Percentiles rank a stretch among this genome's conserved stretches.
phyloP scores from a whole-genome alignment of 2,329 filamentous ascomycete genomes.

The Nectriaceae sp. region DNA sequence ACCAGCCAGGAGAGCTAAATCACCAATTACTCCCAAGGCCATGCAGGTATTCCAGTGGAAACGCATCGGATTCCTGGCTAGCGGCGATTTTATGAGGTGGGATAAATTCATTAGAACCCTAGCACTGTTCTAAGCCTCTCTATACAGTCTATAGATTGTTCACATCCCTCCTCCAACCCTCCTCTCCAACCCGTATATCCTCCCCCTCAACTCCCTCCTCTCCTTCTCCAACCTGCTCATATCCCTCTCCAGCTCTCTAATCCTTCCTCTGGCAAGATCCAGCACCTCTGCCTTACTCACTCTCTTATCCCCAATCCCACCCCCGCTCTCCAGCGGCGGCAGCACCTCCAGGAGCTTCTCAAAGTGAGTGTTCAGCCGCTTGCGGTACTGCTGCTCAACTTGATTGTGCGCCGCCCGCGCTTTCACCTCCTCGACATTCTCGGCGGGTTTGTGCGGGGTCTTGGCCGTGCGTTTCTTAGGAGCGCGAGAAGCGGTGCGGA shows the following conservation, averaged over 20 bases:
- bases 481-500: conserved; percentile 27
- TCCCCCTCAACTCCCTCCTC: conserved; percentile 32
- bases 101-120: too few relatives aligned
- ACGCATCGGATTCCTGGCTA: too few relatives aligned
- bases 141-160: too few relatives aligned
- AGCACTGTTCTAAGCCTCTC: too few relatives aligned
- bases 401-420: conserved; percentile 43
- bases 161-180: conserved; percentile 3
- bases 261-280: conserved; percentile 46
- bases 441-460: conserved; percentile 22
- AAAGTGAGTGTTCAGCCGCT: conserved; percentile 48
- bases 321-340: conserved; percentile 31
- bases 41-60: too few relatives aligned
- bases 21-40: too few relatives aligned
- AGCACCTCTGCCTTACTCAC: conserved; percentile 48
- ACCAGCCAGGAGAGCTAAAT: too few relatives aligned
- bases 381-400: conserved; percentile 51
- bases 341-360: conserved; percentile 44
- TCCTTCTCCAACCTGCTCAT: conserved; percentile 38
- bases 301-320: conserved; percentile 29
- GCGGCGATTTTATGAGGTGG: too few relatives aligned
- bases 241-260: conserved; percentile 41
- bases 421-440: conserved; percentile 27
- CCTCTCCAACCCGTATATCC: conserved; percentile 5
- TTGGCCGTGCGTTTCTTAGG: conserved; percentile 25